These are phyloP conservation scores for Pyrenophora seminiperda DNA, from an alignment of 2,329 filamentous ascomycete species.

Conservation along the genomic window DNA sequence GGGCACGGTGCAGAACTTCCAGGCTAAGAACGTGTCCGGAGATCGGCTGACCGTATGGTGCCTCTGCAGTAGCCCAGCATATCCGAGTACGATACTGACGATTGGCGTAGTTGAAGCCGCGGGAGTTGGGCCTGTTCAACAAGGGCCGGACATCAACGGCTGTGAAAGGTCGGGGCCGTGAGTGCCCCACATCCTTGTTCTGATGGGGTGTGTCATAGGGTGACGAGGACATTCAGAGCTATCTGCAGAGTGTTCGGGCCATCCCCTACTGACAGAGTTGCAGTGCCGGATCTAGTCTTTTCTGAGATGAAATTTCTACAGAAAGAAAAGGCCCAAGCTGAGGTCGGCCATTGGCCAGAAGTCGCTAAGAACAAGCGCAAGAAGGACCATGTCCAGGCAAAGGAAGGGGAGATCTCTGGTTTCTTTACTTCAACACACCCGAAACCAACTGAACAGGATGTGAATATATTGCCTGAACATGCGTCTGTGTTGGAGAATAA, in stretches of 20 bases:
- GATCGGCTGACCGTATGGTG: slow-evolving; percentile 55
- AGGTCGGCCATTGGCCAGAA: slow-evolving; percentile 32
- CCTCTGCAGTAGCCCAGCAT: slow-evolving; percentile 6
- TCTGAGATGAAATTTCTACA: slow-evolving; percentile 58
- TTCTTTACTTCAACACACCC: slow-evolving; percentile 50
- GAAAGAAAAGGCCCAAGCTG: slow-evolving; percentile 37
- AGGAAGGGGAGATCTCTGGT: slow-evolving; percentile 52
- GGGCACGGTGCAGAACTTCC: slow-evolving; percentile 50
- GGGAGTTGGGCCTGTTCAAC: slow-evolving; percentile 54
- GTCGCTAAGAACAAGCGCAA: slow-evolving; percentile 37
- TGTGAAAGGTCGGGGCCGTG: slow-evolving; percentile 51
- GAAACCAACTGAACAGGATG: slow-evolving; percentile 30
- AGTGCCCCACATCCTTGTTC: slow-evolving; percentile 20
- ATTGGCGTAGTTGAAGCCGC: slow-evolving; percentile 51
- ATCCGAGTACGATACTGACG: slow-evolving; percentile 27
- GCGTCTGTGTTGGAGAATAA: slow-evolving; percentile 4
- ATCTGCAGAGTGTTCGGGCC: background rate
- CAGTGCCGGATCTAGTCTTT: slow-evolving; percentile 59
- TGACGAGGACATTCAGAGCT: background rate
- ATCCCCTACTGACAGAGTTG: slow-evolving; percentile 20
- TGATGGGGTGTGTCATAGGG: slow-evolving; percentile 1
- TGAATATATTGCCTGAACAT: slow-evolving; percentile 18
- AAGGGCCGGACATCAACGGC: slow-evolving; percentile 56
- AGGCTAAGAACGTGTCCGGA: slow-evolving; percentile 52
- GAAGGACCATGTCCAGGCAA: slow-evolving; percentile 38